These are phyloP conservation scores for Exidia glandulosa DNA, from an alignment of 768 basidiomycete genomes.

Conservation along the genomic window DNA sequence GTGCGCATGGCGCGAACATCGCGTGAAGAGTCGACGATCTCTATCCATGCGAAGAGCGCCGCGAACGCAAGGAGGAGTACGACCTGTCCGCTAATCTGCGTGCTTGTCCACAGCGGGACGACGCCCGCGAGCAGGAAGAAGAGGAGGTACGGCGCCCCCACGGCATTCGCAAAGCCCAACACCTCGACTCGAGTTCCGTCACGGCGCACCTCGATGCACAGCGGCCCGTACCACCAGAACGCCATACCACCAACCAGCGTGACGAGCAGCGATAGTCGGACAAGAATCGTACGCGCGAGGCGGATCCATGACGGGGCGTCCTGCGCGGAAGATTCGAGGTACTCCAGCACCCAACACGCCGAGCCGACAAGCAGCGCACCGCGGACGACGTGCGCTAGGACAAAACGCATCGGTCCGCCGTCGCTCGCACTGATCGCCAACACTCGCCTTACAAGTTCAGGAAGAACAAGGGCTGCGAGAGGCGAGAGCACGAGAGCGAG, in stretches of 20 bases:
- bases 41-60: conserved; percentile 65
- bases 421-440: conserved; percentile 52
- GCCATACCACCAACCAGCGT: conserved; percentile 36
- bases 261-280: conserved; percentile 37
- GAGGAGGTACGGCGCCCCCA: conserved; percentile 76
- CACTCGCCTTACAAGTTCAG: conserved; percentile 43
- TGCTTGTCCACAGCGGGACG: conserved; percentile 42
- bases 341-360: conserved; percentile 74
- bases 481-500: conserved; percentile 48
- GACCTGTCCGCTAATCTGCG: conserved; percentile 77
- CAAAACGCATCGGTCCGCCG: conserved; percentile 54
- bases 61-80: conserved; percentile 52
- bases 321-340: conserved; percentile 47
- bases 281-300: conserved; percentile 45
- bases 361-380: conserved; percentile 49
- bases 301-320: conserved; percentile 37
- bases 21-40: conserved; percentile 69
- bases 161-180: conserved; percentile 82
- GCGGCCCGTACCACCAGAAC: conserved; percentile 63
- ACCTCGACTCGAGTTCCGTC: conserved; percentile 42
- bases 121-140: conserved; percentile 55
- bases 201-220: conserved; percentile 58
- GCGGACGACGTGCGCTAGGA: conserved; percentile 48
- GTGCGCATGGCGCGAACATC: conserved; percentile 39
- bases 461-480: conserved; percentile 44